Evolutionary conservation across 208 protist species (phyloP).

Genomic region (Trypanosoma melophagium): DNA sequence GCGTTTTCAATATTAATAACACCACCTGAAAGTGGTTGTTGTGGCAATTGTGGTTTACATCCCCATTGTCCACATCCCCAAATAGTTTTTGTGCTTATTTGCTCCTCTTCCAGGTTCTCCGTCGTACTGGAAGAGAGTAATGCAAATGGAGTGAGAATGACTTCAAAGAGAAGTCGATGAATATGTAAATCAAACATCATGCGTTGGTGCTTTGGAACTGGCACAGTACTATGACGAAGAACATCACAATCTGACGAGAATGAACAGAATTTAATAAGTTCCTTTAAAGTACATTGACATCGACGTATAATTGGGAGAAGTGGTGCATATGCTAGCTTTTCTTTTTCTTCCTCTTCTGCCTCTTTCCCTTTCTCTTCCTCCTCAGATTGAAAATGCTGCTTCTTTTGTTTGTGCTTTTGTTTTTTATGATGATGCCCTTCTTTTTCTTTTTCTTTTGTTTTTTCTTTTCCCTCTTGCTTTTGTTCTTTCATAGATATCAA

Average conservation of each 20-base stretch:
- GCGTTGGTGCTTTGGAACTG: constrained; percentile 54
- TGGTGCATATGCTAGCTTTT: constrained; percentile 20
- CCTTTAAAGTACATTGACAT: constrained; percentile 48
- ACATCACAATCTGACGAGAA: constrained; percentile 42
- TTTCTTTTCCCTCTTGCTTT: background rate
- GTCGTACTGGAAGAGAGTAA: constrained; percentile 13
- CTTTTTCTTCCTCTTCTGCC: background rate
- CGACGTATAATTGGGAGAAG: constrained; percentile 42
- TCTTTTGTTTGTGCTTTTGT: constrained; percentile 4
- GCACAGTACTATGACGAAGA: constrained; percentile 52
- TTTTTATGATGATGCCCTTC: background rate
- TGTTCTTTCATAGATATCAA: constrained; percentile 27
- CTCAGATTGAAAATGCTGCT: background rate
- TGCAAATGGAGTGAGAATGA: constrained; percentile 64
- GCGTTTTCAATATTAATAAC: constrained; percentile 37
- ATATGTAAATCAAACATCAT: constrained; percentile 72
- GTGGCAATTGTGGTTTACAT: constrained; percentile 22
- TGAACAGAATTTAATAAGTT: constrained; percentile 72
- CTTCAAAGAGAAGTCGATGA: constrained; percentile 70
- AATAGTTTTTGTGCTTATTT: background rate
- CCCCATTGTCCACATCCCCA: constrained; percentile 10
- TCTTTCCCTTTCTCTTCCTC: background rate
- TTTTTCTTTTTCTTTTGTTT: constrained; percentile 6
- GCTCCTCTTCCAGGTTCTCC: background rate
- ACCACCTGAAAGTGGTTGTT: constrained; percentile 33